phyloP scores from a whole-genome alignment of 495 filamentous ascomycete genomes.

The Hapsidospora chrysogenum region DNA sequence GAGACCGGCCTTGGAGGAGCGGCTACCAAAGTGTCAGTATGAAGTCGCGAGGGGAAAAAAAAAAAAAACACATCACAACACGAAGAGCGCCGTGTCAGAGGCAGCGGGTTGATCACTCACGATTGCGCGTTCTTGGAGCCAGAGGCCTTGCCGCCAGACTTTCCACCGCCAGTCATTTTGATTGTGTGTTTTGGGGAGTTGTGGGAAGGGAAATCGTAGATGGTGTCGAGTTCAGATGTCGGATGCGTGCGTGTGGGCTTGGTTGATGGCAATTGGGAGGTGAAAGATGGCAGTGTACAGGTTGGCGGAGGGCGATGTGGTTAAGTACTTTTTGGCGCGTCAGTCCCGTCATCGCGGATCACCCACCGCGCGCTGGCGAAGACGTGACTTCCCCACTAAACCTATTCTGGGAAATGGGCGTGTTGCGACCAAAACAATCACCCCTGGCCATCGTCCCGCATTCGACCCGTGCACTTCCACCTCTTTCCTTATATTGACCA shows the following conservation, averaged over 20 bases:
- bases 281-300: constrained; percentile 14
- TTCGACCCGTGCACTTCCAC: no score
- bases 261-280: not conserved
- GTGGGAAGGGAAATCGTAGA: constrained; percentile 15
- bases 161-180: constrained; percentile 97
- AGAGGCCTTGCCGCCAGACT: constrained; percentile 96
- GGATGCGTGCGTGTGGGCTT: no score
- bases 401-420: constrained; percentile 1
- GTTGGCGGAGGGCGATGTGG: constrained; percentile 24
- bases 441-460: no score
- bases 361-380: constrained; percentile 11
- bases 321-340: constrained; percentile 38
- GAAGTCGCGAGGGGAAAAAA: constrained; percentile 7
- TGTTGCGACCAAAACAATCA: constrained; percentile 1
- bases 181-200: no score
- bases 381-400: not conserved
- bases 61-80: constrained; percentile 13
- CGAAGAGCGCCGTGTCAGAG: no score
- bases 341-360: constrained; percentile 23
- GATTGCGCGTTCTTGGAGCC: constrained; percentile 95
- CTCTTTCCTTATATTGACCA: no score
- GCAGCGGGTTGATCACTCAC: constrained; percentile 37
- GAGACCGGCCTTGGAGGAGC: constrained; percentile 97
- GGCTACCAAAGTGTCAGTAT: constrained; percentile 35
- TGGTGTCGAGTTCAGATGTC: constrained; percentile 12